These are phyloP conservation scores for Russula olivacea DNA, from an alignment of 768 basidiomycete species.

Conservation along the genomic window DNA sequence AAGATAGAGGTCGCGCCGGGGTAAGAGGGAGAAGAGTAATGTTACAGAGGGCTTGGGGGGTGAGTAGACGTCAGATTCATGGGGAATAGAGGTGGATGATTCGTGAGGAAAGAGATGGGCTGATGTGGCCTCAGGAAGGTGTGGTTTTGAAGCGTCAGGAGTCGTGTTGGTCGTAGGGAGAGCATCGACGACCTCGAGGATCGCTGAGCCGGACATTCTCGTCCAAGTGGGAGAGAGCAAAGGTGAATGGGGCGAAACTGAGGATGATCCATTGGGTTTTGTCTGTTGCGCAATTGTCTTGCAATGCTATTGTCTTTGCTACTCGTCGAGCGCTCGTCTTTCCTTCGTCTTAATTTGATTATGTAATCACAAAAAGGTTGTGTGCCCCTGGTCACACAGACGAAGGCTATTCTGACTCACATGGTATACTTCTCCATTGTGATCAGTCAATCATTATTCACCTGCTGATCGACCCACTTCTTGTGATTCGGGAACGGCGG, in stretches of 20 bases:
- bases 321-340: not conserved
- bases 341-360: not conserved
- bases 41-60: constrained; percentile 38
- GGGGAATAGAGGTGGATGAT: constrained; percentile 27
- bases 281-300: constrained; percentile 15
- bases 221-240: constrained; percentile 23
- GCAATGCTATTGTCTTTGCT: constrained; percentile 18
- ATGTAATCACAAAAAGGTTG: constrained; percentile 25
- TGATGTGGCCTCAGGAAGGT: constrained; percentile 24
- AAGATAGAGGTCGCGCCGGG: constrained; percentile 47
- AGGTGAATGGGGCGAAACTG: constrained; percentile 16
- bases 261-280: constrained; percentile 31
- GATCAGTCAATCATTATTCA: not conserved
- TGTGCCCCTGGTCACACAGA: not conserved
- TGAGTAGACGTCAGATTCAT: constrained; percentile 26
- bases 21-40: constrained; percentile 62
- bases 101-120: constrained; percentile 23
- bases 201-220: constrained; percentile 28
- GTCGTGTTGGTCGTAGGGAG: constrained; percentile 24
- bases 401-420: not conserved
- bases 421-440: not conserved
- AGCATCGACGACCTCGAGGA: constrained; percentile 28
- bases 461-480: too few species aligned
- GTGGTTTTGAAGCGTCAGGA: constrained; percentile 24
- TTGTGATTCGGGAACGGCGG: too few species aligned